Evolutionary conservation across 2,329 filamentous ascomycete species (phyloP).

Genomic region (Pyrenophora seminiperda): DNA sequence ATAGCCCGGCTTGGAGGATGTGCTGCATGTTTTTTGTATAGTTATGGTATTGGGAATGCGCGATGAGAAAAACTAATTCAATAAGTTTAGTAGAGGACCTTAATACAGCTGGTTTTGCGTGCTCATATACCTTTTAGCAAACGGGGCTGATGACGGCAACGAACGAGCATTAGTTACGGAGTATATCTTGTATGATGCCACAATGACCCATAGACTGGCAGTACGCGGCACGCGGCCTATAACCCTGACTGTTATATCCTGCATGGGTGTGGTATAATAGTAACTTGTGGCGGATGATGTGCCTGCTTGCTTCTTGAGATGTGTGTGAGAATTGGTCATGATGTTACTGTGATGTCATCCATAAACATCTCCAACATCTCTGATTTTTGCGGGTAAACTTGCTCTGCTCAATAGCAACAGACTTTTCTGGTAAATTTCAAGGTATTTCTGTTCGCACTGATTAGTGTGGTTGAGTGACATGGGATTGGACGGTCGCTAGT

Average conservation of each 20-base stretch:
- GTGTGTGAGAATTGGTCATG: background rate
- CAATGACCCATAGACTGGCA: slow-evolving; percentile 5
- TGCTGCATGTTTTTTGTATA: background rate
- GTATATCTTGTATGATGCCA: slow-evolving; percentile 8
- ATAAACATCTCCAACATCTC: no score
- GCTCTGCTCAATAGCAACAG: no score
- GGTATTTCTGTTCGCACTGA: no score
- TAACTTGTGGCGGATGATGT: background rate
- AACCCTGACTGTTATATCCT: background rate
- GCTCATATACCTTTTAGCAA: background rate
- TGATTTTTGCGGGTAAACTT: no score
- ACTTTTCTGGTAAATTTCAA: no score
- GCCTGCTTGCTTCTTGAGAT: background rate
- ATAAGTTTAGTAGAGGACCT: background rate
- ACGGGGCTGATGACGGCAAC: background rate
- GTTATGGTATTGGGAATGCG: no score
- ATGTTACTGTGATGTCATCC: no score
- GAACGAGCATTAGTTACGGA: background rate
- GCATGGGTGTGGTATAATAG: slow-evolving; percentile 1
- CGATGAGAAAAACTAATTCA: no score
- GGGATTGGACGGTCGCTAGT: no score
- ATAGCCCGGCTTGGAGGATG: slow-evolving; percentile 3
- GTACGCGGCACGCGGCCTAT: background rate
- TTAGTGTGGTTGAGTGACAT: no score
- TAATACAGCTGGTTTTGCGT: background rate